Evolutionary conservation across 2,329 filamentous ascomycete genomes (phyloP).

Genomic region (Golovinomyces cichoracearum): DNA sequence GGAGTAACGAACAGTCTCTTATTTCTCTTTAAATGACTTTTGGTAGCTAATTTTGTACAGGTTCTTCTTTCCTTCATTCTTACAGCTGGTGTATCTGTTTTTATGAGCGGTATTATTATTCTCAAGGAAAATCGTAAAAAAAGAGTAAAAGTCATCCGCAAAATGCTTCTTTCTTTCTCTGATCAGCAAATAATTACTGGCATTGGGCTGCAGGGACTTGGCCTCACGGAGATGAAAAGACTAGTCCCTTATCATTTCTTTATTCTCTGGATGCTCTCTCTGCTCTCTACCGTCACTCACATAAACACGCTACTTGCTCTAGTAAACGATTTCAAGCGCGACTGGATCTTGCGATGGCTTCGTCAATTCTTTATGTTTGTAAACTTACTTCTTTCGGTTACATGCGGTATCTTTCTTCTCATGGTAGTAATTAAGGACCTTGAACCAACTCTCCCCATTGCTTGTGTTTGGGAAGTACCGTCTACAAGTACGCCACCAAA

Average conservation of each 20-base stretch:
- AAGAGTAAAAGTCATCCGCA: conserved; percentile 29
- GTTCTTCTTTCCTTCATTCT: conserved; percentile 39
- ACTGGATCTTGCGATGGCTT: conserved; percentile 41
- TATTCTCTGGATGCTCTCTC: conserved; percentile 40
- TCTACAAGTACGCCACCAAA: conserved; percentile 17
- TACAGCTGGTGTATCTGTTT: conserved; percentile 30
- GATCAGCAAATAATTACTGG: conserved; percentile 45
- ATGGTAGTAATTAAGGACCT: conserved; percentile 65
- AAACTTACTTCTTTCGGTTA: conserved; percentile 31
- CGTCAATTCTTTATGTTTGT: conserved; percentile 39
- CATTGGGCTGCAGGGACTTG: conserved; percentile 40
- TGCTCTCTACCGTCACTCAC: conserved; percentile 39
- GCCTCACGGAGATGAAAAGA: conserved; percentile 29
- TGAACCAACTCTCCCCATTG: conserved; percentile 32
- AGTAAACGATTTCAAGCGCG: conserved; percentile 37
- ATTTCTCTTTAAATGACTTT: not conserved
- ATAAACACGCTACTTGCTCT: conserved; percentile 38
- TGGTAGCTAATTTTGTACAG: conserved; percentile 15
- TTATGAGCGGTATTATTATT: conserved; percentile 29
- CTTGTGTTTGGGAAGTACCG: conserved; percentile 29
- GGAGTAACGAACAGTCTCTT: conserved; percentile 20
- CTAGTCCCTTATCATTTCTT: conserved; percentile 46
- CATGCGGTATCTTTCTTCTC: conserved; percentile 94
- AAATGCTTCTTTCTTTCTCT: conserved; percentile 36
- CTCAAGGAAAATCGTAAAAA: conserved; percentile 24